Evolutionary conservation across 2,329 filamentous ascomycete species (phyloP).

Genomic region (Fusarium denticulatum): DNA sequence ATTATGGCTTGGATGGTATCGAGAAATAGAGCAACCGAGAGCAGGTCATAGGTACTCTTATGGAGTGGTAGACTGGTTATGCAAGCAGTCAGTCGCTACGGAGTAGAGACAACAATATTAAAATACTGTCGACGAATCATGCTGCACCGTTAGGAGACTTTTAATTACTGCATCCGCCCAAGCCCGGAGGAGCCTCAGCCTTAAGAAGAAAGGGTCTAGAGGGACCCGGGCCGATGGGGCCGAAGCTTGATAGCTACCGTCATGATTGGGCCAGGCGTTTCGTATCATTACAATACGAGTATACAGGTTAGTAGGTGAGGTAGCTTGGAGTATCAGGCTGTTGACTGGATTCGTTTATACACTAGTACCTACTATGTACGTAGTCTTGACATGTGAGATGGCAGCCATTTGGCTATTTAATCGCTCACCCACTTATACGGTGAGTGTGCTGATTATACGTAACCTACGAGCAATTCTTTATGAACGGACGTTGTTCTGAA

Average conservation of each 20-base stretch:
- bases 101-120: slow-evolving; percentile 12
- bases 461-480: not conserved
- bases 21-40: slow-evolving; percentile 8
- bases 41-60: not conserved
- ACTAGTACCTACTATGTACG: too few species aligned
- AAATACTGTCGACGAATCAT: not conserved
- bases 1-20: slow-evolving; percentile 5
- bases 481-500: not conserved
- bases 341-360: not conserved
- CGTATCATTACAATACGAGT: not conserved
- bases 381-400: not conserved
- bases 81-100: not conserved
- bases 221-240: slow-evolving; percentile 23
- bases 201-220: slow-evolving; percentile 3
- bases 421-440: not conserved
- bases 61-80: not conserved
- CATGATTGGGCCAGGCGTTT: not conserved
- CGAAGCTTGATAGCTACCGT: slow-evolving; percentile 1
- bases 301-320: not conserved
- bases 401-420: not conserved
- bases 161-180: not conserved
- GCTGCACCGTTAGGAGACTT: not conserved
- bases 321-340: not conserved
- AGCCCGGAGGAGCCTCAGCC: not conserved
- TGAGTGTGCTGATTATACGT: not conserved